Percentiles rank a stretch among this genome's conserved stretches.
These are phyloP conservation scores for Phyllosticta citriasiana DNA, from an alignment of 2,329 filamentous ascomycete genomes.

Conservation along the genomic window DNA sequence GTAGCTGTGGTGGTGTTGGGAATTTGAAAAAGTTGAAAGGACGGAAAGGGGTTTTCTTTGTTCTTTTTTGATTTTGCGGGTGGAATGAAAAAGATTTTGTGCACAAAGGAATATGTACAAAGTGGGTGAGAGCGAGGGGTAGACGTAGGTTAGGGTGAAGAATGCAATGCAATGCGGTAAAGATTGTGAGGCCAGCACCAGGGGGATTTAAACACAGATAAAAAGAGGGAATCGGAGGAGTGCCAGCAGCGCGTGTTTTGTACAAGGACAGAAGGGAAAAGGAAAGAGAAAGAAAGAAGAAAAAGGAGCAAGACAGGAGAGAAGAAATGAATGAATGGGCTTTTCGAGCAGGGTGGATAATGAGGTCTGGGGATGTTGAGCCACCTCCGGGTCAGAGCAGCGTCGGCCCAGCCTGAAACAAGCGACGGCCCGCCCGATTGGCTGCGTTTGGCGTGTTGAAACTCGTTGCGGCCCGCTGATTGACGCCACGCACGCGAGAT, in stretches of 20 bases:
- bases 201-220: background rate
- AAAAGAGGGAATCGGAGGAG: background rate
- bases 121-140: background rate
- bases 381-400: background rate
- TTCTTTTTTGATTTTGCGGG: background rate
- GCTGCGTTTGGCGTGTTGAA: background rate
- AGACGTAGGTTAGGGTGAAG: background rate
- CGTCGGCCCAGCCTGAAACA: background rate
- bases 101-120: background rate
- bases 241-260: slow-evolving; percentile 5
- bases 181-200: background rate
- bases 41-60: background rate
- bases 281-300: background rate
- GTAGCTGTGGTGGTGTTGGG: background rate
- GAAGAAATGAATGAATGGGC: background rate
- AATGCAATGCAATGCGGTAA: background rate
- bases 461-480: background rate
- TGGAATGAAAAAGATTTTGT: background rate
- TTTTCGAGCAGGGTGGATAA: background rate
- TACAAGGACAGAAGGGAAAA: background rate
- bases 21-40: background rate
- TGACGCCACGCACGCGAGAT: background rate
- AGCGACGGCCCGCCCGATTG: background rate
- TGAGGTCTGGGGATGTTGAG: background rate
- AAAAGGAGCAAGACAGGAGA: background rate